Conservation (phyloP, 2,329 filamentous ascomycete genomes). For the Alternaria angustiovoidea region DNA sequence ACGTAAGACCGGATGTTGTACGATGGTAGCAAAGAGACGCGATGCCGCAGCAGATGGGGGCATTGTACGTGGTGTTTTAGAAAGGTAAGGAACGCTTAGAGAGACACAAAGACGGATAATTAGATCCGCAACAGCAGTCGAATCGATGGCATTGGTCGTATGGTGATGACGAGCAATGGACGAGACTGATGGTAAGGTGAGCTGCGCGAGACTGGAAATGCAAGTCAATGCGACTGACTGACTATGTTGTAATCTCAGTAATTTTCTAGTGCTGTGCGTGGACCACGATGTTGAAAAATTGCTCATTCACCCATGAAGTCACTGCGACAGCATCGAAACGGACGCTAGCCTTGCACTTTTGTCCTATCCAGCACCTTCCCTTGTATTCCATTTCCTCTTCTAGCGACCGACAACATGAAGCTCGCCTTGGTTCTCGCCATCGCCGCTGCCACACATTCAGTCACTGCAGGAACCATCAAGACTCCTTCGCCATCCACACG, state of each 20-base stretch:
- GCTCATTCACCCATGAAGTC: neutral
- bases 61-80: neutral
- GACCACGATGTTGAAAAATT: neutral
- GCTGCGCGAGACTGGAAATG: neutral
- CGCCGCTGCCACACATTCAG: neutral
- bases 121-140: neutral
- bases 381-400: neutral
- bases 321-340: neutral
- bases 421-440: neutral
- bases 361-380: neutral
- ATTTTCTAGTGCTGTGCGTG: neutral
- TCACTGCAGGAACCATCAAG: neutral
- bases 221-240: neutral
- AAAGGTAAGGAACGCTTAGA: neutral
- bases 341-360: neutral
- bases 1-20: neutral
- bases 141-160: neutral
- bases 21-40: neutral
- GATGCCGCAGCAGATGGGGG: neutral
- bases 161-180: neutral
- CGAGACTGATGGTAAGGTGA: neutral
- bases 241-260: no score
- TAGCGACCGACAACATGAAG: neutral
- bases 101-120: neutral
- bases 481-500: neutral